These are phyloP conservation scores for Capsicum rhomboideum DNA, from an alignment of 257 asterid species.

Conservation along the genomic window DNA sequence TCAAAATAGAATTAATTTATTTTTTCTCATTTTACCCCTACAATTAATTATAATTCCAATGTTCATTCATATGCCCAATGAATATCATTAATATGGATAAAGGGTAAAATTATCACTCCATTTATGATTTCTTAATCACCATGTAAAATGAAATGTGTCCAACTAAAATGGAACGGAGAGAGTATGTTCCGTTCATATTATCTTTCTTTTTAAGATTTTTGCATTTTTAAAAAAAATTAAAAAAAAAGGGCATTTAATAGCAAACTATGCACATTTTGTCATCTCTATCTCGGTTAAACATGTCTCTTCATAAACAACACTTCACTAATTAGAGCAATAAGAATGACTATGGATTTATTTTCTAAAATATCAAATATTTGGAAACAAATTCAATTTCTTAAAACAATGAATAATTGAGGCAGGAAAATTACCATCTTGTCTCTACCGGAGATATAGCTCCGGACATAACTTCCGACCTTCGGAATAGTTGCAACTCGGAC, in stretches of 20 bases:
- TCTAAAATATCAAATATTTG: not conserved
- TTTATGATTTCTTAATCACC: no score
- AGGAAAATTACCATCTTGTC: slow-evolving; percentile 47
- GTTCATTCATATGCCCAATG: no score
- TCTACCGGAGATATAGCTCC: slow-evolving; percentile 70
- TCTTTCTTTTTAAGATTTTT: not conserved
- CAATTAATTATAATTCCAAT: no score
- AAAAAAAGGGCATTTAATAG: not conserved
- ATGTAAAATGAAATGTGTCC: no score
- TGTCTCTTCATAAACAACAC: not conserved
- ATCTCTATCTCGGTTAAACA: not conserved
- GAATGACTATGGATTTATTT: not conserved
- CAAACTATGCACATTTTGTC: not conserved
- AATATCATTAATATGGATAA: no score
- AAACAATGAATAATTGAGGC: not conserved
- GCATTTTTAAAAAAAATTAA: not conserved
- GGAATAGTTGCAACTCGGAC: slow-evolving; percentile 70
- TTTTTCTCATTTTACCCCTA: no score
- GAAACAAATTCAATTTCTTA: not conserved
- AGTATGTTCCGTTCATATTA: not conserved
- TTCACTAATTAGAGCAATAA: not conserved
- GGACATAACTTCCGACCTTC: slow-evolving; percentile 52
- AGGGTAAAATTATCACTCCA: no score
- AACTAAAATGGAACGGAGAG: no score
- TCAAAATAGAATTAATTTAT: no score